Evolutionary conservation across 345 rosid species (phyloP).

Genomic region (Xanthoceras sorbifolium): DNA sequence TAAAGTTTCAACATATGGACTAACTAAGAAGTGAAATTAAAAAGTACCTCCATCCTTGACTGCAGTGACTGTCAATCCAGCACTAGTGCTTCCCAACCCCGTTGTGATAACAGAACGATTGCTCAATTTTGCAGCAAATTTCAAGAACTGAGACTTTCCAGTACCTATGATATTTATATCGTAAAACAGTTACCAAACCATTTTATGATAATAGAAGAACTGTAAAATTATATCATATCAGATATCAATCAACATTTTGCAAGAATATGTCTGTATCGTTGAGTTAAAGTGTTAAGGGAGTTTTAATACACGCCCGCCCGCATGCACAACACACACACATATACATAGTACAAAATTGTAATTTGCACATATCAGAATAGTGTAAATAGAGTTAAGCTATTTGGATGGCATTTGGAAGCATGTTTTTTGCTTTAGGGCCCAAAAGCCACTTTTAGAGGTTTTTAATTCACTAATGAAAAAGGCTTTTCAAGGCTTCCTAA

Average conservation of each 20-base stretch:
- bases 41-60: constrained; percentile 90
- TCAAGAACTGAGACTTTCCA: constrained; percentile 95
- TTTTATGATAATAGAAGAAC: not conserved
- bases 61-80: constrained; percentile 97
- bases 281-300: too few species aligned
- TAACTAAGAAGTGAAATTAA: not conserved
- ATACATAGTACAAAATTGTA: too few species aligned
- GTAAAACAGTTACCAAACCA: not conserved
- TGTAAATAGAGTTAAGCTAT: too few species aligned
- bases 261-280: too few species aligned
- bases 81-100: constrained; percentile 96
- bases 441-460: too few species aligned
- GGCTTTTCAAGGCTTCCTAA: too few species aligned
- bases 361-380: too few species aligned
- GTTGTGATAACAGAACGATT: constrained; percentile 93
- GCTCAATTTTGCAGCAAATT: constrained; percentile 94
- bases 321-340: too few species aligned
- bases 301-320: too few species aligned
- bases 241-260: not conserved
- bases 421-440: too few species aligned
- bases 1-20: constrained; percentile 5
- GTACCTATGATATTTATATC: constrained; percentile 59
- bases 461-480: too few species aligned
- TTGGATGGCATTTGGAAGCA: too few species aligned
- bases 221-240: not conserved